Percentiles rank a stretch among this genome's conserved stretches.
These are phyloP conservation scores for Pleurotus eryngii DNA, from an alignment of 768 basidiomycete species.

Conservation along the genomic window DNA sequence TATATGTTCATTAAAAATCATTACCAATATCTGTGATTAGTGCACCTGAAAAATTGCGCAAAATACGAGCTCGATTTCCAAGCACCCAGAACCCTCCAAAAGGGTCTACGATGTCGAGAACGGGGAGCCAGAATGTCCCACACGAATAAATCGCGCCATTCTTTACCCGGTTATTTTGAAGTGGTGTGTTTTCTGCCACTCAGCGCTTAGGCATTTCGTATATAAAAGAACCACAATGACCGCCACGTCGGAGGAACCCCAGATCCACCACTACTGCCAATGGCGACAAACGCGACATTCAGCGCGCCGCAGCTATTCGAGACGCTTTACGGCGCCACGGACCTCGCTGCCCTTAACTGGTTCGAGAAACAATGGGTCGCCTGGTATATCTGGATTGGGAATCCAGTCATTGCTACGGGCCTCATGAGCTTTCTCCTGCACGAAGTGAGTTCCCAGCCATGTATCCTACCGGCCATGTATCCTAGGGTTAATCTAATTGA, in stretches of 20 bases:
- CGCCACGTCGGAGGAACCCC: not conserved
- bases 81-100: not conserved
- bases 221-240: not conserved
- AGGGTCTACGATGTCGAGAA: not conserved
- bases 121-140: not conserved
- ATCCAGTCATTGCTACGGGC: slow-evolving; percentile 91
- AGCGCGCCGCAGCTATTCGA: slow-evolving; percentile 22
- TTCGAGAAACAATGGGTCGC: slow-evolving; percentile 78
- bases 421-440: slow-evolving; percentile 90
- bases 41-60: no score
- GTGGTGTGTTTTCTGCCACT: slow-evolving; percentile 6
- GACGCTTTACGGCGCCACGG: slow-evolving; percentile 53
- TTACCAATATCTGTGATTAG: no score
- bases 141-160: not conserved
- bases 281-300: slow-evolving; percentile 3
- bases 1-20: no score
- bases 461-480: not conserved
- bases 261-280: not conserved
- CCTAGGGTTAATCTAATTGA: not conserved
- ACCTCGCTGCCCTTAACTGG: slow-evolving; percentile 62
- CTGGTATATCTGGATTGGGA: slow-evolving; percentile 85
- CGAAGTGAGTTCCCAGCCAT: slow-evolving; percentile 60
- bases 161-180: not conserved
- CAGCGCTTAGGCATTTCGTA: not conserved
- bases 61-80: no score